phyloP scores from a whole-genome alignment of 2,329 filamentous ascomycete species.

The Ophiobolus disseminans region DNA sequence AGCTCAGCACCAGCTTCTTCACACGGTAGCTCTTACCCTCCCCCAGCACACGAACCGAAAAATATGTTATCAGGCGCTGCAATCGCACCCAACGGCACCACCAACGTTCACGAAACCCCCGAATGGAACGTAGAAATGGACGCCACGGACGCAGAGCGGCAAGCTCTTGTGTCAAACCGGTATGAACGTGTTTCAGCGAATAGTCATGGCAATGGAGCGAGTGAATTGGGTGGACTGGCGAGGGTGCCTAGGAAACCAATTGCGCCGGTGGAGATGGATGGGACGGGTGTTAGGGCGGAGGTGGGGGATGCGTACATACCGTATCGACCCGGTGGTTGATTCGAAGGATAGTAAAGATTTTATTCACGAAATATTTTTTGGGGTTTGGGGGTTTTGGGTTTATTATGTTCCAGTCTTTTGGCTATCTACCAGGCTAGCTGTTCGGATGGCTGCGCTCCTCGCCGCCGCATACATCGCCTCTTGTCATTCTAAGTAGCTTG shows the following conservation, averaged over 20 bases:
- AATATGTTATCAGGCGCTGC: not conserved
- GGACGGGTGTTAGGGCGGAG: constrained; percentile 14
- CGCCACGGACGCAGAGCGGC: constrained; percentile 20
- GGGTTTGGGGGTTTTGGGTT: no score
- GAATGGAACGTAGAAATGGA: constrained; percentile 35
- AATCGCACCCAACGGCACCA: not conserved
- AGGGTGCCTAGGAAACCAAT: constrained; percentile 26
- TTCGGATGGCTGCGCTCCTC: no score
- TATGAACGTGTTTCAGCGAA: not conserved
- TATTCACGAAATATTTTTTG: no score
- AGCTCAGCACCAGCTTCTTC: not conserved
- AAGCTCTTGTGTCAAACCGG: constrained; percentile 5
- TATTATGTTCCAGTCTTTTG: no score
- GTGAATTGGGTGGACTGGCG: constrained; percentile 22
- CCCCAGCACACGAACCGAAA: constrained; percentile 6
- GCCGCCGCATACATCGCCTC: no score
- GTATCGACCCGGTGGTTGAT: constrained; percentile 13
- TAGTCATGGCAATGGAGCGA: constrained; percentile 1
- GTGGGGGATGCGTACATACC: constrained; percentile 21
- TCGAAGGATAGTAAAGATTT: no score
- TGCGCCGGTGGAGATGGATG: constrained; percentile 27
- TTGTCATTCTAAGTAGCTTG: no score
- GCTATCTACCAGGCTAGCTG: no score
- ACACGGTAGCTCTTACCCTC: not conserved
- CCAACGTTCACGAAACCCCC: constrained; percentile 17